A percentile compares a stretch with the other conserved stretches of the same genome.
Evolutionary conservation across 148 eudicot species (phyloP).

Genomic region (Vaccinium myrtillus): DNA sequence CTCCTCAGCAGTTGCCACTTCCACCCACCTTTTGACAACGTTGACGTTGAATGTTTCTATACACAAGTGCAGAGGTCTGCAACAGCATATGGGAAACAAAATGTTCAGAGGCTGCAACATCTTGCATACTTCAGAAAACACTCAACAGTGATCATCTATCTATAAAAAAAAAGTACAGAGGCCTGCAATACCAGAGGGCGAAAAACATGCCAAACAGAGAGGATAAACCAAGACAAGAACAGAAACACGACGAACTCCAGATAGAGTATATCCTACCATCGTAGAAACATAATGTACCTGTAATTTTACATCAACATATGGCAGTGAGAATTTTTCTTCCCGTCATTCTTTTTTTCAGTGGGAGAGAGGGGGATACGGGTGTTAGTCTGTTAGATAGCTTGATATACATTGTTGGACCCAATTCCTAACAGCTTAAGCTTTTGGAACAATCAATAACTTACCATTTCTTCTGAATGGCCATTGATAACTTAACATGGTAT

Average conservation of each 20-base stretch:
- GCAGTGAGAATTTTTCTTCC: not conserved
- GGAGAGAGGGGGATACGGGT: not conserved
- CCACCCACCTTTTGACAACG: constrained; percentile 80
- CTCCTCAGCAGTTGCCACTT: constrained; percentile 69
- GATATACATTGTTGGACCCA: not conserved
- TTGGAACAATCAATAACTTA: not conserved
- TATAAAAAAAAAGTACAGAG: constrained; percentile 70
- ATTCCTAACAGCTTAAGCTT: not conserved
- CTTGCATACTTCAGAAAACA: constrained; percentile 70
- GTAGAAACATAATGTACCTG: not conserved
- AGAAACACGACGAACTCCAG: not conserved
- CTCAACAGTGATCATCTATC: constrained; percentile 53
- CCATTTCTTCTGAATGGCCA: too few species aligned
- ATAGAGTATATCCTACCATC: not conserved
- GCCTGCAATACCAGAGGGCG: constrained; percentile 41
- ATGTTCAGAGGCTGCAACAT: constrained; percentile 55
- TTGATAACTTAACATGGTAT: not conserved
- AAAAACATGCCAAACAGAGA: constrained; percentile 1
- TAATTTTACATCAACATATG: not conserved
- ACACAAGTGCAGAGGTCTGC: constrained; percentile 87
- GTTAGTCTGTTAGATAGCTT: not conserved
- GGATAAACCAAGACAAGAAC: not conserved
- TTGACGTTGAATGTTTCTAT: constrained; percentile 70
- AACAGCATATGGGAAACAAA: constrained; percentile 9
- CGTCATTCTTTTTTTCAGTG: not conserved